Evolutionary conservation across 306 rosid species (phyloP).

Genomic region (Inga leiocalycina): DNA sequence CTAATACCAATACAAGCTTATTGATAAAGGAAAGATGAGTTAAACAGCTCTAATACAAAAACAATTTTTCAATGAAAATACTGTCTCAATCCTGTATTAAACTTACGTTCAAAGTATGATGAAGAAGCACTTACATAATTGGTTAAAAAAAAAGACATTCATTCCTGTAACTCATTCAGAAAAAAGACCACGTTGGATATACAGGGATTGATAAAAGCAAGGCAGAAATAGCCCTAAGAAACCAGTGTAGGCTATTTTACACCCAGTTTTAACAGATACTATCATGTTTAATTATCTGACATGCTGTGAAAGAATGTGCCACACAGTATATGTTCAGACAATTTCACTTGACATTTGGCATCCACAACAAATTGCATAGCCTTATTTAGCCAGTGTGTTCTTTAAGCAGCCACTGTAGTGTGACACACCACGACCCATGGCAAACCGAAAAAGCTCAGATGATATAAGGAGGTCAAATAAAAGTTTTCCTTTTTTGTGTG

Average conservation of each 20-base stretch:
- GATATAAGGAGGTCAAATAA: background rate
- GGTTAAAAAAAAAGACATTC: background rate
- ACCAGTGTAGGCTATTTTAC: background rate
- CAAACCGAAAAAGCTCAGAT: background rate
- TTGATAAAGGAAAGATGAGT: background rate
- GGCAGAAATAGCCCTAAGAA: background rate
- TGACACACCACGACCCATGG: background rate
- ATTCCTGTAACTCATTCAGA: background rate
- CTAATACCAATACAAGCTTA: background rate
- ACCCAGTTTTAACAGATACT: constrained; percentile 1
- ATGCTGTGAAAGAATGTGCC: background rate
- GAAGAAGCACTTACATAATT: background rate
- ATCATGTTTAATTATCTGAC: background rate
- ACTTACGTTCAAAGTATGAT: background rate
- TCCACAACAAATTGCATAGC: background rate
- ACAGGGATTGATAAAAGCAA: background rate
- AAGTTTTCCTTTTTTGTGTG: background rate
- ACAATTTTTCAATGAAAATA: background rate
- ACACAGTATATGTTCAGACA: background rate
- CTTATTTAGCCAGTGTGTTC: background rate
- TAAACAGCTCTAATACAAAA: constrained; percentile 6
- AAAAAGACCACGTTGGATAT: background rate
- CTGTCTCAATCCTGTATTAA: background rate
- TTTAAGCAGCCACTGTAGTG: background rate
- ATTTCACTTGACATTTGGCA: background rate